Evolutionary conservation across 1,284 basidiomycete genomes (phyloP), one percentile per base, ranked within the genome.

Genomic region (Boletus holoroseus): DNA sequence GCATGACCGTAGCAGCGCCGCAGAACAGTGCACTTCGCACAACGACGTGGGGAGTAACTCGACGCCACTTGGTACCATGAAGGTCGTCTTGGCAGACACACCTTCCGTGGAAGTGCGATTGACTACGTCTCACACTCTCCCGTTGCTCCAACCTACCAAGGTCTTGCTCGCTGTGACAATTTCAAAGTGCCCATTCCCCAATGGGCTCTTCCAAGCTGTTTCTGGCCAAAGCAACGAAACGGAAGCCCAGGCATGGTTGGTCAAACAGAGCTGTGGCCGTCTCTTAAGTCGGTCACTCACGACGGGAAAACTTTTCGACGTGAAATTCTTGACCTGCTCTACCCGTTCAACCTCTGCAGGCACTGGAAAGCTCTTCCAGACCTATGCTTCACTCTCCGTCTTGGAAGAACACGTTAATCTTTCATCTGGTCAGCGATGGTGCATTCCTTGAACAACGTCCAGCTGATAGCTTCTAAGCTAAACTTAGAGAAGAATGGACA

Each of bases 291-390:
- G 13, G 45, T 66, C 54, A 27, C 60, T 68, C 24, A 15, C 34
- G 8, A 65, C 61, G 7, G 62, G 62, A 39, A 58, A 47, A 41
- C 44, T 52, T 2, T 55, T 59, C 18, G 58, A 66, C 36, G 40
- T 53, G 8, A 57, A 49, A 20, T 66, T 64, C 37, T 22, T 63
- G 37, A 24, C 61, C 20, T 37, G 2, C 15, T 41, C 53, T 46
- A 40, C 28, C 3, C 47, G 47, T 3, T 22, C 35, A 38, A 11
- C 43, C 8, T 44, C 41, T 9, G 53, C 44, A 18, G n/a, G 41
- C 13, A 20, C 47, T 0, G 18, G 34, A 11, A 35, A 22, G 4
- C 39, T 41, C 9, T 40, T 50, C 8, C 50, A 53, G 18, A 55
- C 53, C 18, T 50, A 63, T 44, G 53, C 61, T 2, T 57, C 52